phyloP scores from a whole-genome alignment of 495 filamentous ascomycete genomes.

The Penicillium daleae region DNA sequence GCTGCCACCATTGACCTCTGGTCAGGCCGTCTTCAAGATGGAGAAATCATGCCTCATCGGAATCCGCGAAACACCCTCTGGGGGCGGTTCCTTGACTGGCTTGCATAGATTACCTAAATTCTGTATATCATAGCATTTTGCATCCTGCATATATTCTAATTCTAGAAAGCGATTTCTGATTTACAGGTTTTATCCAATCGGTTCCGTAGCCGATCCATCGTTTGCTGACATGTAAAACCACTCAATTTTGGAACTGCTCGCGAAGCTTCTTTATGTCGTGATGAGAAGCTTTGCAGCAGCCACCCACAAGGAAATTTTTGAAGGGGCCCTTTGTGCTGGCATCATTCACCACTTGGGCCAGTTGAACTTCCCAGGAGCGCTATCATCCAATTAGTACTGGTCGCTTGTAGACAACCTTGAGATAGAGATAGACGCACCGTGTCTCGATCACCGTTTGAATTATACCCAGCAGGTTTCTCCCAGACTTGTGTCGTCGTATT shows the following conservation, averaged over 20 bases:
- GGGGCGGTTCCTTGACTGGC: constrained; percentile 39
- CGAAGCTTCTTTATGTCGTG: constrained; percentile 53
- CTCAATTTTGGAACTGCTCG: constrained; percentile 26
- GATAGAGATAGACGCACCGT: constrained; percentile 21
- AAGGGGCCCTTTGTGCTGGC: constrained; percentile 50
- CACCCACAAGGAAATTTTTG: constrained; percentile 57
- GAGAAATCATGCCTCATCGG: constrained; percentile 32
- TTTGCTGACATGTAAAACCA: constrained; percentile 2
- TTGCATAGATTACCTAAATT: constrained; percentile 22
- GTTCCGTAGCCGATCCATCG: constrained; percentile 16
- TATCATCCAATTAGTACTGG: constrained; percentile 22
- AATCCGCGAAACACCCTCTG: constrained; percentile 27
- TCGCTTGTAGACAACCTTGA: neutral
- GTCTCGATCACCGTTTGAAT: constrained; percentile 15
- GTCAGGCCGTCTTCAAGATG: constrained; percentile 43
- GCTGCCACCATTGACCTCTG: constrained; percentile 39
- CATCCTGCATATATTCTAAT: constrained; percentile 4
- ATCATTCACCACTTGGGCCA: constrained; percentile 39
- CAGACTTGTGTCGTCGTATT: constrained; percentile 63
- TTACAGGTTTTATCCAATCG: neutral
- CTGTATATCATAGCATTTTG: constrained; percentile 27
- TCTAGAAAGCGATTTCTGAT: constrained; percentile 7
- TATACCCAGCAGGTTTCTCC: constrained; percentile 40
- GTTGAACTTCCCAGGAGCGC: constrained; percentile 54
- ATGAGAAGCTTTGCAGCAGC: constrained; percentile 62